phyloP scores from a whole-genome alignment of 805 yeast genomes.

The Deakozyma indianensis region DNA sequence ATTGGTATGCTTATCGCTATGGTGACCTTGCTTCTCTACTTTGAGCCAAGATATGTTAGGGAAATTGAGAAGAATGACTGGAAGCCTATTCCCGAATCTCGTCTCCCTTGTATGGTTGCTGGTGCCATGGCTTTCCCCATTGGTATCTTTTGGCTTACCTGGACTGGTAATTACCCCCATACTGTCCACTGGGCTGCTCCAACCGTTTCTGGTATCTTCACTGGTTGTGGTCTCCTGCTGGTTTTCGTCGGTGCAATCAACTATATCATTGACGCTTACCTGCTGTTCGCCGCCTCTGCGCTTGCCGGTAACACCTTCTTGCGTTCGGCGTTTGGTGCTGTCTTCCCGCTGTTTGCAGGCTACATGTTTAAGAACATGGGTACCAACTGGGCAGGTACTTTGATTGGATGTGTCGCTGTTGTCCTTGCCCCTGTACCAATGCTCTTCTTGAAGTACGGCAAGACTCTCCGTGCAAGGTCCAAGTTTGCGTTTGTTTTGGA shows the following conservation, averaged over 20 bases:
- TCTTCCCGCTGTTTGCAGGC: constrained; percentile 57
- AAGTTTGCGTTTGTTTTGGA: constrained; percentile 37
- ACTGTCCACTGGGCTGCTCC: constrained; percentile 76
- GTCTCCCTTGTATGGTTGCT: constrained; percentile 60
- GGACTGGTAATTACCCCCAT: constrained; percentile 70
- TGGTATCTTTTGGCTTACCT: constrained; percentile 77
- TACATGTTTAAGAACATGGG: constrained; percentile 60
- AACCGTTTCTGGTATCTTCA: constrained; percentile 44
- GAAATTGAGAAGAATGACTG: constrained; percentile 33
- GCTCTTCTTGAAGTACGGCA: constrained; percentile 46
- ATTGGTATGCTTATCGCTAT: constrained; percentile 56
- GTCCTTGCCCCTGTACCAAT: constrained; percentile 55
- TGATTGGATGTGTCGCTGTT: constrained; percentile 47
- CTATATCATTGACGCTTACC: constrained; percentile 59
- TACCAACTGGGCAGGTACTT: constrained; percentile 64
- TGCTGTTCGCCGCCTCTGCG: constrained; percentile 64
- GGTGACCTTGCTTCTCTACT: constrained; percentile 29
- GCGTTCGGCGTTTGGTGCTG: constrained; percentile 55
- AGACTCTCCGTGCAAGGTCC: constrained; percentile 38
- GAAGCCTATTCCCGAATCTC: constrained; percentile 61
- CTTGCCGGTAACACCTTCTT: constrained; percentile 59
- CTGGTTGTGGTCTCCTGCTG: constrained; percentile 54
- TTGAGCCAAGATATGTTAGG: constrained; percentile 38
- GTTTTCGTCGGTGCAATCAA: constrained; percentile 58
- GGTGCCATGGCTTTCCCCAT: constrained; percentile 59